Conservation (phyloP, 768 basidiomycete genomes). For the Pholiota conissans region DNA sequence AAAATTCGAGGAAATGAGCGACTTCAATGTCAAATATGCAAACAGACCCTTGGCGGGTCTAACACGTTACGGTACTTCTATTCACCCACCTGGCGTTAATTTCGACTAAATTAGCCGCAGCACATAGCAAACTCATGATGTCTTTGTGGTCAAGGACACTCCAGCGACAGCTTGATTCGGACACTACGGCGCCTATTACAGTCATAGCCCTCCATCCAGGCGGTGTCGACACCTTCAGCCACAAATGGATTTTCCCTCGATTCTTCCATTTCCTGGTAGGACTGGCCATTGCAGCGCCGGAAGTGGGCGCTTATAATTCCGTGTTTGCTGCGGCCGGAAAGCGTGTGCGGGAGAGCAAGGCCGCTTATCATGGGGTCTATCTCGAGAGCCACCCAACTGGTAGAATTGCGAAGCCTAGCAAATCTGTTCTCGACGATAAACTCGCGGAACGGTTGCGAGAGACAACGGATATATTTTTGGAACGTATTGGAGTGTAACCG, state of each 20-base stretch:
- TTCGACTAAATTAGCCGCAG: constrained; percentile 1
- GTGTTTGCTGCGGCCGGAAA: constrained; percentile 30
- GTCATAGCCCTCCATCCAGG: constrained; percentile 26
- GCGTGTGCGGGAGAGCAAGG: constrained; percentile 19
- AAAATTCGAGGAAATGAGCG: constrained; percentile 19
- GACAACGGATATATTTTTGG: constrained; percentile 10
- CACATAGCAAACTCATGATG: constrained; percentile 22
- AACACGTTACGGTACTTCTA: constrained; percentile 18
- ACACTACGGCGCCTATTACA: constrained; percentile 17
- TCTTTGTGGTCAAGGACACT: constrained; percentile 19
- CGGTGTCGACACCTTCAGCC: constrained; percentile 29
- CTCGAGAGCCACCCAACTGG: constrained; percentile 22
- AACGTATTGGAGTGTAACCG: constrained; percentile 5
- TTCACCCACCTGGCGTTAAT: background rate
- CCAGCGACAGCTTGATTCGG: constrained; percentile 15
- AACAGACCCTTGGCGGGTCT: constrained; percentile 14
- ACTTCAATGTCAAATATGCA: constrained; percentile 19
- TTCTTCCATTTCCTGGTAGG: constrained; percentile 18
- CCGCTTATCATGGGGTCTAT: constrained; percentile 25
- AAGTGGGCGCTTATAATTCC: constrained; percentile 25
- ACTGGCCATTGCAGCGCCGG: constrained; percentile 17
- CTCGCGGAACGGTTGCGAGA: constrained; percentile 9
- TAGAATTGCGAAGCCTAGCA: constrained; percentile 10
- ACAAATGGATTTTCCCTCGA: constrained; percentile 19
- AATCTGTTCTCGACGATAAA: constrained; percentile 12